Evolutionary conservation across 2,329 filamentous ascomycete genomes (phyloP).

Genomic region (Fusarium proliferatum): DNA sequence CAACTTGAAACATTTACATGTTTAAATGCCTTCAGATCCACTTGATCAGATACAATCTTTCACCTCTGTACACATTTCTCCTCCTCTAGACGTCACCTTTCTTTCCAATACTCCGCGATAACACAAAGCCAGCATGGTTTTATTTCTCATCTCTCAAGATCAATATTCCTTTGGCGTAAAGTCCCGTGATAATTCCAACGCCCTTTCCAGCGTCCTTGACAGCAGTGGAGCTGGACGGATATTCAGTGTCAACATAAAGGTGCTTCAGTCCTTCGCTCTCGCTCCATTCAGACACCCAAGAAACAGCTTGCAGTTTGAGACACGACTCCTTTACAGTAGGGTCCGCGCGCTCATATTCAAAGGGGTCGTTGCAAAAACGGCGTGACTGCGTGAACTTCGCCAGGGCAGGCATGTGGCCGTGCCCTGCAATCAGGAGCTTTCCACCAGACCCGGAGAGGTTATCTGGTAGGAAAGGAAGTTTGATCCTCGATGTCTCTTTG

Average conservation of each 20-base stretch:
- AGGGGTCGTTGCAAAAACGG: constrained; percentile 50
- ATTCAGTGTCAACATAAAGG: constrained; percentile 50
- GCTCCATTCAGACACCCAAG: constrained; percentile 52
- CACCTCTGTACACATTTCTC: background rate
- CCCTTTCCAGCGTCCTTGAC: constrained; percentile 45
- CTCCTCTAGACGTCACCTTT: too few relatives aligned
- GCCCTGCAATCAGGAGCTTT: constrained; percentile 54
- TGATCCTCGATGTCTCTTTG: constrained; percentile 3
- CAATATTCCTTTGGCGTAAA: constrained; percentile 53
- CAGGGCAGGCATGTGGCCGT: constrained; percentile 51
- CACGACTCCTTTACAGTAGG: background rate
- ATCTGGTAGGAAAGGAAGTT: constrained; percentile 54
- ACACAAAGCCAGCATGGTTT: too few relatives aligned
- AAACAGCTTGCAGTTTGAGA: constrained; percentile 19
- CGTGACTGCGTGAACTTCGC: constrained; percentile 48
- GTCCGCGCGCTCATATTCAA: constrained; percentile 39
- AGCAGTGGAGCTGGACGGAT: constrained; percentile 50
- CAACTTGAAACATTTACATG: background rate
- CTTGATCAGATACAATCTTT: rapidly evolving
- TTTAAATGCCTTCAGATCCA: too few relatives aligned
- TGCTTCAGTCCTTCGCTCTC: constrained; percentile 47
- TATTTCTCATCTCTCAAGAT: constrained; percentile 39
- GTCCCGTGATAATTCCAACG: constrained; percentile 51
- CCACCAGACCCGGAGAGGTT: constrained; percentile 50
- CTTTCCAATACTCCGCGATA: background rate